phyloP scores from a whole-genome alignment of 495 filamentous ascomycete genomes.

The Penicillium mononematosum region DNA sequence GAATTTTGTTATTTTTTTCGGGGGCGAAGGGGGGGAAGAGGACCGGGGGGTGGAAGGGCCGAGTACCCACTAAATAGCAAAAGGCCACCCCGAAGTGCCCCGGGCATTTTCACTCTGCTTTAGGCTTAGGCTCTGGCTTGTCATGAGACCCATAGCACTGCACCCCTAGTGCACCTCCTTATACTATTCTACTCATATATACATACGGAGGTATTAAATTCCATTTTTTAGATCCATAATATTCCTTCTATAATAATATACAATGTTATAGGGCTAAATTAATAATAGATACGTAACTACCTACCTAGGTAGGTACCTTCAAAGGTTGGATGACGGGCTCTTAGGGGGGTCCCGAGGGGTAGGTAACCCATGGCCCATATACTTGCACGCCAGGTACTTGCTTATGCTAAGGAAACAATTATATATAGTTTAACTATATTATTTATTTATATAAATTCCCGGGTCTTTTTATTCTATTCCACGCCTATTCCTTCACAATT shows the following conservation, averaged over 20 bases:
- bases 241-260: neutral
- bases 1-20: conserved; percentile 20
- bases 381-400: neutral
- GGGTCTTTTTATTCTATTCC: neutral
- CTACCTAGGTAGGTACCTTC: neutral
- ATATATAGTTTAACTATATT: neutral
- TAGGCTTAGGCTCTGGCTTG: conserved; percentile 27
- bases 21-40: conserved; percentile 7
- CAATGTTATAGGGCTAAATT: neutral
- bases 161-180: too few relatives aligned
- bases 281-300: neutral
- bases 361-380: neutral
- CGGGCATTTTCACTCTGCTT: conserved; percentile 22
- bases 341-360: neutral
- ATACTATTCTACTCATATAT: neutral
- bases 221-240: too few relatives aligned
- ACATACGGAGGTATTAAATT: too few relatives aligned
- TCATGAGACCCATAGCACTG: neutral
- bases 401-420: neutral
- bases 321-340: neutral
- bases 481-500: neutral
- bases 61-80: conserved; percentile 29
- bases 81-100: conserved; percentile 7
- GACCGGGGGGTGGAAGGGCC: conserved; percentile 14
- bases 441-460: neutral